phyloP scores from a whole-genome alignment of 495 filamentous ascomycete species.

The Viridothelium virens region DNA sequence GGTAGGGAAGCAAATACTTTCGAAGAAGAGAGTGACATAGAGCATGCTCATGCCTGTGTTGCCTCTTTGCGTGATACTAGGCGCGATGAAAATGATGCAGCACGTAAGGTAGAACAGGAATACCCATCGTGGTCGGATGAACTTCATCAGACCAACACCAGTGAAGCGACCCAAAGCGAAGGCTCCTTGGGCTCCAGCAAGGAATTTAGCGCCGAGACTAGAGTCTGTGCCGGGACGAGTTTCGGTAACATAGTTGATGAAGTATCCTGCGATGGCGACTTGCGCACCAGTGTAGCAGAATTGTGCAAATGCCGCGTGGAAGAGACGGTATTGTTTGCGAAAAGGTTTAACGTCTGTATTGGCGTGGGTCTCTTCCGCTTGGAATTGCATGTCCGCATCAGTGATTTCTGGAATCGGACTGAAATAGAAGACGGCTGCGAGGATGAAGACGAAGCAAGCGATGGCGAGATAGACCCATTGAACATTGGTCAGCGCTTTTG shows the following conservation, averaged over 20 bases:
- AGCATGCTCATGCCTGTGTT: slow-evolving; percentile 49
- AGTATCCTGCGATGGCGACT: slow-evolving; percentile 57
- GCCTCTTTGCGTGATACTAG: slow-evolving; percentile 24
- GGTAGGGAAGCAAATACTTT: slow-evolving; percentile 55
- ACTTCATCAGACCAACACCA: slow-evolving; percentile 20
- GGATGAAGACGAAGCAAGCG: slow-evolving; percentile 20
- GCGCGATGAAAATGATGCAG: slow-evolving; percentile 39
- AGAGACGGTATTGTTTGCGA: slow-evolving; percentile 42
- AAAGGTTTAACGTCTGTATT: slow-evolving; percentile 45
- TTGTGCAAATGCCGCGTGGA: slow-evolving; percentile 58
- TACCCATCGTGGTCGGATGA: slow-evolving; percentile 25
- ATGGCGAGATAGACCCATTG: slow-evolving; percentile 30
- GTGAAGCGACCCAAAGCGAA: slow-evolving; percentile 51
- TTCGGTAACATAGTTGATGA: slow-evolving; percentile 51
- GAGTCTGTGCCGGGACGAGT: slow-evolving; percentile 35
- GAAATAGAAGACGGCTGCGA: slow-evolving; percentile 29
- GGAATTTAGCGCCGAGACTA: slow-evolving; percentile 43
- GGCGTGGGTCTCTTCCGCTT: slow-evolving; percentile 38
- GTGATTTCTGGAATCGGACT: slow-evolving; percentile 25
- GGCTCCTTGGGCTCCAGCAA: slow-evolving; percentile 49
- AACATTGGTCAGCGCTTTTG: slow-evolving; percentile 23
- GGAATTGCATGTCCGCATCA: slow-evolving; percentile 62
- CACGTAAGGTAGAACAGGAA: slow-evolving; percentile 21
- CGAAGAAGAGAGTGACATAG: slow-evolving; percentile 52
- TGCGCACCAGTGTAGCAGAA: slow-evolving; percentile 70